Conservation (phyloP, 805 yeast genomes). For the Monosporozyma aerobia region DNA sequence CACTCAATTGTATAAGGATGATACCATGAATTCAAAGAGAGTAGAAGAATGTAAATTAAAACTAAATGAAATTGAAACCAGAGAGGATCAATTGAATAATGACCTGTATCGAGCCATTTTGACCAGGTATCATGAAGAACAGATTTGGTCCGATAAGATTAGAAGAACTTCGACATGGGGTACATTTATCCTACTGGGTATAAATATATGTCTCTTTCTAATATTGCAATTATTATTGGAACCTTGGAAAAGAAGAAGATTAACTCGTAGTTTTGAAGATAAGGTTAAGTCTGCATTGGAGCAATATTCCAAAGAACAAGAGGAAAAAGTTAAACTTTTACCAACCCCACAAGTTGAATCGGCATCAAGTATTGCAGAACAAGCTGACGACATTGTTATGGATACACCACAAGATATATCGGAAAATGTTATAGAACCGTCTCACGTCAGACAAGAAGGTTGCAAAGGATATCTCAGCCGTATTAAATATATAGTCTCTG, state of each 20-base stretch:
- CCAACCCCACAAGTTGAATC: not conserved
- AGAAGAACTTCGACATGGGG: conserved; percentile 96
- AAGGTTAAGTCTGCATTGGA: conserved; percentile 54
- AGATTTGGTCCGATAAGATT: conserved; percentile 95
- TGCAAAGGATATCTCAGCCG: not conserved
- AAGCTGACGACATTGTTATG: not conserved
- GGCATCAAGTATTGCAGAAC: not conserved
- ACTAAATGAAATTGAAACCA: conserved; percentile 46
- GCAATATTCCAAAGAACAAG: conserved; percentile 15
- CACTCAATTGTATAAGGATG: conserved; percentile 70
- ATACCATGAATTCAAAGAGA: conserved; percentile 58
- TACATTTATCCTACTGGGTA: conserved; percentile 80
- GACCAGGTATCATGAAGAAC: conserved; percentile 91
- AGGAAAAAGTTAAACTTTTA: not conserved
- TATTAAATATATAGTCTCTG: not conserved
- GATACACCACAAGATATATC: not conserved
- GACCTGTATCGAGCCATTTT: conserved; percentile 67
- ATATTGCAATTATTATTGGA: conserved; percentile 82
- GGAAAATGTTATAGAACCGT: not conserved
- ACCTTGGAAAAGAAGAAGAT: conserved; percentile 82
- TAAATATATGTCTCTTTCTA: conserved; percentile 68
- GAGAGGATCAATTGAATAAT: conserved; percentile 61
- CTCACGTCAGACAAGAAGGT: not conserved
- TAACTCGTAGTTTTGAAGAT: conserved; percentile 76
- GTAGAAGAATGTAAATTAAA: conserved; percentile 44